Evolutionary conservation across 2,329 filamentous ascomycete species (phyloP), one percentile per base, ranked within the genome.

Genomic region (Ampelomyces quisqualis): DNA sequence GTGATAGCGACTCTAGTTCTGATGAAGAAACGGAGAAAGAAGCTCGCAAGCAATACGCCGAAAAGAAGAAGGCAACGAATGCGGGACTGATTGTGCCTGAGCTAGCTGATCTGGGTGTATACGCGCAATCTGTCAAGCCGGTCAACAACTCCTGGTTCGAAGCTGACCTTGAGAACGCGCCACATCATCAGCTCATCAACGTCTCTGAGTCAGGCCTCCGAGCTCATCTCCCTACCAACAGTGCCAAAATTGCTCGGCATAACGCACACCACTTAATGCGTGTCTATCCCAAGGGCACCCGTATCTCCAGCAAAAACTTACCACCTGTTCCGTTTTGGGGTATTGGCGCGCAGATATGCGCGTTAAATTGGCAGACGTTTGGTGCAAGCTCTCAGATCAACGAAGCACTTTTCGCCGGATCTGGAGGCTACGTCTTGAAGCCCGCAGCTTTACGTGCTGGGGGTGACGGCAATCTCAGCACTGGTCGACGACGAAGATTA

Each of bases 311-410:
- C 2, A 75, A 73, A 23, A 86, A 86, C 56, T 74, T 86, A 2
- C 74, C 75, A 38, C 82, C 81, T 0, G 74, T 82, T 0, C 74
- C 76, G 0, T 86, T 83, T 59, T 86, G 83, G 83, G 80, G 74
- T 5, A 61, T 85, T 3, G 83, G 83, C 1, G 82, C 82, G 2
- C 83, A 86, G 54, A 81, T 86, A 32, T 85, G 81, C 58, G 83
- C 83, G 3, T 72, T 86, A 37, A 86, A 86, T 66, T 83, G 82
- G 79, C 83, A 86, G 57, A 83, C 77, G 0, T 86, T 85, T 49
- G 81, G 80, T 22, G 76, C 77, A 5, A 76, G 76, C 55, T 82
- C 83, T 70, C 83, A 86, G 62, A 71, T 86, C 50, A 86, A 86
- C 58, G 81, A 85, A 55, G 83, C 82, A 0, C 70, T 86, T 0